phyloP scores from a whole-genome alignment of 139 green algal genomes.

The Closterium sp. region DNA sequence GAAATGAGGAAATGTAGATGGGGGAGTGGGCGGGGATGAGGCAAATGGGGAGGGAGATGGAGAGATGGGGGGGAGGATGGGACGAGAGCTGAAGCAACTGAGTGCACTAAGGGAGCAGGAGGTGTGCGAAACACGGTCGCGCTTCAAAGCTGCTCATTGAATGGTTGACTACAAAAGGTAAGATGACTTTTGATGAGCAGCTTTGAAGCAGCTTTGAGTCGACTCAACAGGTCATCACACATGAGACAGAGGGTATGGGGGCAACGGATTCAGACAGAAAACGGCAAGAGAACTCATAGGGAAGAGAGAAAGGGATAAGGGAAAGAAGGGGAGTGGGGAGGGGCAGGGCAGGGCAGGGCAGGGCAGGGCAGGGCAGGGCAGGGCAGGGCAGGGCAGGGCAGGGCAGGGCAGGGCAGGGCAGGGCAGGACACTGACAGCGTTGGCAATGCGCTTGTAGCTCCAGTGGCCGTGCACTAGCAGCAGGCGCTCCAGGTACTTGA shows the following conservation, averaged over 20 bases:
- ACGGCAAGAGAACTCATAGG: too few species aligned
- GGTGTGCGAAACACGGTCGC: too few species aligned
- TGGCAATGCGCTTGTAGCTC: slow-evolving; percentile 80
- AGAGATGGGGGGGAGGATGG: neutral
- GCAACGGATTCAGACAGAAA: neutral
- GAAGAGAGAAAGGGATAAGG: neutral
- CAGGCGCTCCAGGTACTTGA: slow-evolving; percentile 88
- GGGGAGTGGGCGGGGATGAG: neutral
- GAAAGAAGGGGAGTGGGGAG: neutral
- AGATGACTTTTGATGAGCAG: too few species aligned
- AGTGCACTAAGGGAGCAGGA: neutral
- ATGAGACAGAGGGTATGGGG: too few species aligned
- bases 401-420: neutral
- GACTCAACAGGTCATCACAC: too few species aligned
- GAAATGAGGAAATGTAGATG: too few species aligned
- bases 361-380: neutral
- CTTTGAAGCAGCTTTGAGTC: too few species aligned
- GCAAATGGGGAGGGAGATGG: neutral
- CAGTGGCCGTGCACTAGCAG: slow-evolving; percentile 89
- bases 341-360: neutral
- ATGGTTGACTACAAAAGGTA: too few species aligned
- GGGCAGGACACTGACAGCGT: neutral
- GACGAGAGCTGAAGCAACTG: neutral
- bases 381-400: neutral
- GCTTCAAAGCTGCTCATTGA: too few species aligned